Evolutionary conservation across 441 rosid species (phyloP), one percentile per base, ranked within the genome.

Genomic region (Flueggea neowawraea): DNA sequence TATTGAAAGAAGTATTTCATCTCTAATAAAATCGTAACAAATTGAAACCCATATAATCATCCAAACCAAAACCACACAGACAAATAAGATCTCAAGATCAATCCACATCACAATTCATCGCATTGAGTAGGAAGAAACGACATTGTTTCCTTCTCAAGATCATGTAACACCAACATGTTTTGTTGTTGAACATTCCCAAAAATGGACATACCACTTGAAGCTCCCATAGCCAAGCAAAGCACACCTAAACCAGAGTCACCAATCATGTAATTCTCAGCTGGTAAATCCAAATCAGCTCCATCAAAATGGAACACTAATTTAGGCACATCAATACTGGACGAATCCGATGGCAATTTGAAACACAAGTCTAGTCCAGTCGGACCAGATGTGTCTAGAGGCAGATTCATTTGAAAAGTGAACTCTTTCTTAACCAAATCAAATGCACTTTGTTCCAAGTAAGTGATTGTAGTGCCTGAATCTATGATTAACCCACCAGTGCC

Each of bases 111-210:
- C 69, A 77, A 43, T 14, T 77, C 58, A 73, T 82, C 81, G 44
- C 99, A 95, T 33, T 84, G 58, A 6, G 92, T 80, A 7, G 84
- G 94, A 53, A 76, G 15, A 77, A 95, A 89, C 0, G 99, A 86
- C 54, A 91, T 28, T 4, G 90, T 84, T 67, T 89, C 78, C 64
- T 82, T 80, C 50, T 56, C 64, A 59, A 95, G 89, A 77, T 95
- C 96, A 75, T 91, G 86, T 15, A 81, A 45, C 11, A 89, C 83
- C 83, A 91, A 69, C 56, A 82, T 67, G 65, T 95, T 89, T 59
- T 91, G 99, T 68, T 95, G 99, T 73, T 95, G 99, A 28, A 95
- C 64, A 67, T 95, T 95, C 54, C 99, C 97, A 10, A 95, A 79
- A 12, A 95, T 86, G 0, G 99, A 95, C 89, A 89, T 78, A 1